Evolutionary conservation across 371 early-diverging fungal species (phyloP).

Genomic region (Rhizopus arrhizus): DNA sequence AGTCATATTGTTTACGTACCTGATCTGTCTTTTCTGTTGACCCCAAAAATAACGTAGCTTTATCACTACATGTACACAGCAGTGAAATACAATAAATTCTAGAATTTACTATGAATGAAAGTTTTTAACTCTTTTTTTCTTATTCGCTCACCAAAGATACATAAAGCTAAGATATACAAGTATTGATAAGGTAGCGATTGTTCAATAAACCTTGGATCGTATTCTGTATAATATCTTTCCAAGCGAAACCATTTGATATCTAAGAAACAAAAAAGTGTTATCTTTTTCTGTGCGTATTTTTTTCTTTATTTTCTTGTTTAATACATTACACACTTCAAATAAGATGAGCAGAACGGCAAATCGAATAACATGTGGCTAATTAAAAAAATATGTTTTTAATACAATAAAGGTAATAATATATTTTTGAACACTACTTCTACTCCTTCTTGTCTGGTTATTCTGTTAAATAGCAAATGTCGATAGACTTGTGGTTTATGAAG

Average conservation of each 20-base stretch:
- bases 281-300: neutral
- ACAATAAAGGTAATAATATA: neutral
- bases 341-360: constrained; percentile 80
- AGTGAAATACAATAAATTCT: constrained; percentile 57
- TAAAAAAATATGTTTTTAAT: constrained; percentile 8
- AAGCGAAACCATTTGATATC: constrained; percentile 92
- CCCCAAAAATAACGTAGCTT: constrained; percentile 25
- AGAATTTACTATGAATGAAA: neutral
- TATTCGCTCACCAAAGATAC: constrained; percentile 62
- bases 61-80: constrained; percentile 40
- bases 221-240: constrained; percentile 64
- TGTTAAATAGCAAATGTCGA: constrained; percentile 87
- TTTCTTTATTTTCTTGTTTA: neutral
- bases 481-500: constrained; percentile 91
- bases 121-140: neutral
- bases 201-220: constrained; percentile 59
- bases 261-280: neutral
- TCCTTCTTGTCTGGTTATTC: constrained; percentile 50
- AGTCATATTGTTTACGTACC: constrained; percentile 4
- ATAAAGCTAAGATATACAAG: constrained; percentile 74
- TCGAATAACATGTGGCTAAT: constrained; percentile 70
- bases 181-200: constrained; percentile 76
- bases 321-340: constrained; percentile 84
- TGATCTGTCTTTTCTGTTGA: constrained; percentile 17
- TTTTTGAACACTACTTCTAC: constrained; percentile 45